These are phyloP conservation scores for Pseudocohnilembus persalinus DNA, from an alignment of 169 alveolate species.

Conservation along the genomic window DNA sequence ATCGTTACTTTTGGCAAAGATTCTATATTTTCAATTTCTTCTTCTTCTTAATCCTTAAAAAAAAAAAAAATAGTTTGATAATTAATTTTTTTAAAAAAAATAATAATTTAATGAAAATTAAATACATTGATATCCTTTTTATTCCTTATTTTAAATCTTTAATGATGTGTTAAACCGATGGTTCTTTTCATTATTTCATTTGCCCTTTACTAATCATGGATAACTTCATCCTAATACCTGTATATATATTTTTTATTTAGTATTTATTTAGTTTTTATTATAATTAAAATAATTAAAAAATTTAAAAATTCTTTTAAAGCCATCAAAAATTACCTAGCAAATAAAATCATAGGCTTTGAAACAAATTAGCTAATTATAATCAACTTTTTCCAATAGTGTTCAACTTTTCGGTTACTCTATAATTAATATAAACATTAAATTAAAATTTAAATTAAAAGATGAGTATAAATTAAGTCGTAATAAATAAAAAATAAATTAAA, in stretches of 20 bases:
- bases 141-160: no score
- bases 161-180: background rate
- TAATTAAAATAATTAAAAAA: no score
- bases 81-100: background rate
- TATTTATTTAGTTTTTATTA: no score
- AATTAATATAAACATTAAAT: no score
- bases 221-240: background rate
- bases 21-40: conserved; percentile 18
- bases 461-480: no score
- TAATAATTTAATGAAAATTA: background rate
- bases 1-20: conserved; percentile 34
- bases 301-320: no score
- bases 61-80: background rate
- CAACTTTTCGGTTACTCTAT: background rate
- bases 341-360: background rate
- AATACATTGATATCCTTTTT: conserved; percentile 3
- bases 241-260: no score
- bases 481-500: no score
- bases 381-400: background rate
- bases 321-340: background rate
- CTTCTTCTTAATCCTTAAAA: conserved; percentile 2
- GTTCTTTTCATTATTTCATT: no score
- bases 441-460: no score
- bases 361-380: no score
- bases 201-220: background rate